These are phyloP conservation scores for Epithele typhae DNA, from an alignment of 768 basidiomycete genomes.

Conservation along the genomic window DNA sequence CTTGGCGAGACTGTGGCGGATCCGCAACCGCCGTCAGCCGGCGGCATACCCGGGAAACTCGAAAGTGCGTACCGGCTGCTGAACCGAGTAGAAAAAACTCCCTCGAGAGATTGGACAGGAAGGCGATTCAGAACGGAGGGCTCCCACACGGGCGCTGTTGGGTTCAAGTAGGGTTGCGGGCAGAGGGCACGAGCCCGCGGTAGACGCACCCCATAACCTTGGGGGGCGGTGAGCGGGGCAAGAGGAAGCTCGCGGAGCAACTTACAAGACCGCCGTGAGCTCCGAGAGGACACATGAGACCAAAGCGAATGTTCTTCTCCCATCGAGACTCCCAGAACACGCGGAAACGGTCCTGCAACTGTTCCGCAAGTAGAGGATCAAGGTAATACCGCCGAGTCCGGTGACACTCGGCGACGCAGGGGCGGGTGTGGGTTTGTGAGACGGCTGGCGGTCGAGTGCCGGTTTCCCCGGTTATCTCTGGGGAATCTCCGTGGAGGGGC, in stretches of 20 bases:
- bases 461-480: slow-evolving; percentile 13
- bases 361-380: background rate
- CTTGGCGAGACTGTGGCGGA: too few species aligned
- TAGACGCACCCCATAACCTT: slow-evolving; percentile 13
- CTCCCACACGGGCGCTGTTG: slow-evolving; percentile 9
- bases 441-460: slow-evolving; percentile 2
- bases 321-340: background rate
- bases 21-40: too few species aligned
- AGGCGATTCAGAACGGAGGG: background rate
- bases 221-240: background rate
- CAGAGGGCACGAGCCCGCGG: background rate
- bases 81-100: too few species aligned
- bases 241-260: background rate
- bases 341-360: slow-evolving; percentile 1
- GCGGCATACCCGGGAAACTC: too few species aligned
- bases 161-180: slow-evolving; percentile 3
- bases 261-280: slow-evolving; percentile 1
- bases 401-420: too few species aligned
- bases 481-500: slow-evolving; percentile 10
- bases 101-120: background rate
- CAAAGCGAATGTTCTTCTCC: background rate
- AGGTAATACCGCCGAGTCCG: too few species aligned
- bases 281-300: too few species aligned
- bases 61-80: too few species aligned
- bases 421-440: background rate